Percentiles rank a stretch among this genome's conserved stretches.
Evolutionary conservation across 2,329 filamentous ascomycete species (phyloP).

Genomic region (Neofusicoccum sp.): DNA sequence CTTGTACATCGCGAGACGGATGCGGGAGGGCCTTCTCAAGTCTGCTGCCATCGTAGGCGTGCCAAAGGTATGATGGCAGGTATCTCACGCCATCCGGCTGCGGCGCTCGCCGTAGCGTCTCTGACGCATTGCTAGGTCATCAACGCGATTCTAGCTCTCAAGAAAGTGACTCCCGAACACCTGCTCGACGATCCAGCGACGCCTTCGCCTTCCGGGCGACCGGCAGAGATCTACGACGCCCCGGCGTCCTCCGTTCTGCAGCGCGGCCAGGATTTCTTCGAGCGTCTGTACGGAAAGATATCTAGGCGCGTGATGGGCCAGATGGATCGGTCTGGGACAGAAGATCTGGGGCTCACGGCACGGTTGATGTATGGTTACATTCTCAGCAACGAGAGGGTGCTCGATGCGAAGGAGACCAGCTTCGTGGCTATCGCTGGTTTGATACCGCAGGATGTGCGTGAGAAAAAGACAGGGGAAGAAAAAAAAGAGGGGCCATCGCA

Average conservation of each 20-base stretch:
- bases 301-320: constrained; percentile 50
- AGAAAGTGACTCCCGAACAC: constrained; percentile 45
- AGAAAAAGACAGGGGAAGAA: not conserved
- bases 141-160: constrained; percentile 48
- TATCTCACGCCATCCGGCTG: constrained; percentile 12
- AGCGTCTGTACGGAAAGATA: constrained; percentile 55
- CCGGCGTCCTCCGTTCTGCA: constrained; percentile 41
- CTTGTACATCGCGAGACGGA: constrained; percentile 48
- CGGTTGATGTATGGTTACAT: constrained; percentile 55
- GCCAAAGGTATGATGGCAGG: constrained; percentile 47
- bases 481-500: not conserved
- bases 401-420: constrained; percentile 53
- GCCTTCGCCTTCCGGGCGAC: constrained; percentile 44
- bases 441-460: constrained; percentile 55
- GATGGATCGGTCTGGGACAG: constrained; percentile 53
- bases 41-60: constrained; percentile 52
- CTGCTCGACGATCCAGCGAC: constrained; percentile 45
- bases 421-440: constrained; percentile 55
- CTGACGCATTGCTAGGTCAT: constrained; percentile 26
- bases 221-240: constrained; percentile 43
- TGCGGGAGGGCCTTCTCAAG: constrained; percentile 56
- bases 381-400: constrained; percentile 51
- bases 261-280: constrained; percentile 53
- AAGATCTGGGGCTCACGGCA: constrained; percentile 53
- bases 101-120: constrained; percentile 10